Evolutionary conservation across 805 yeast genomes (phyloP), one percentile per base, ranked within the genome.

Genomic region (Metschnikowia cubensis): DNA sequence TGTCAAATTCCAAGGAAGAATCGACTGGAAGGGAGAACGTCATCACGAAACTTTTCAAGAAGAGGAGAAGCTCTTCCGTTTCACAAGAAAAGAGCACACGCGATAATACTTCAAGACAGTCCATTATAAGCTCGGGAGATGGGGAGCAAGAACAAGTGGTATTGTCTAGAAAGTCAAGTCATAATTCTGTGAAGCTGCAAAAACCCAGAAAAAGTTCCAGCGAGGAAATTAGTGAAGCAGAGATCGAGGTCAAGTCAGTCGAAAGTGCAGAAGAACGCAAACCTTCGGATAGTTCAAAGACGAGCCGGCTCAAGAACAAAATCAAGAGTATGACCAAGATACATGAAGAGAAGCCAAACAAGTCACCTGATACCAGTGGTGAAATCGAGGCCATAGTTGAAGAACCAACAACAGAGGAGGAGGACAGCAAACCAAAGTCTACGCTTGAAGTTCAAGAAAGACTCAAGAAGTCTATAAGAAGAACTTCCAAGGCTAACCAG

Each of bases 391-490:
- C 11, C 17, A 11, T 15, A 8, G 36, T 35, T 10, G 50, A 45
- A 8, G 47, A 43, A 8, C 53, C 49, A 13, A 47, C 44, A 14
- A 38, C 37, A 8, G 54, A 43, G 5, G 52, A 31, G 6, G 60
- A 57, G 10, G 60, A 59, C 14, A 59, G 58, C 14, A 66, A 67
- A 48, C 63, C 64, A 3, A 68, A 64, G 52, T 59, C 72, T 8
- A 69, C 76, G 1, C 61, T 61, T 31, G 76, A 73, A 38, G 71
- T 74, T 10, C 76, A 74, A 50, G 78, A 74, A 51, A 70, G 71
- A 56, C 61, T 74, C 52, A 71, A 70, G 45, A 70, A 69, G 54
- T 67, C 74, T 2, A 74, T 74, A 55, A 68, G 62, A 52, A 59
- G 77, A 41, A 64, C 73, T 2, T 71, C 77, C 4, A 62, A 59